phyloP scores from a whole-genome alignment of 371 early-diverging fungal genomes.

The Circinella minor region DNA sequence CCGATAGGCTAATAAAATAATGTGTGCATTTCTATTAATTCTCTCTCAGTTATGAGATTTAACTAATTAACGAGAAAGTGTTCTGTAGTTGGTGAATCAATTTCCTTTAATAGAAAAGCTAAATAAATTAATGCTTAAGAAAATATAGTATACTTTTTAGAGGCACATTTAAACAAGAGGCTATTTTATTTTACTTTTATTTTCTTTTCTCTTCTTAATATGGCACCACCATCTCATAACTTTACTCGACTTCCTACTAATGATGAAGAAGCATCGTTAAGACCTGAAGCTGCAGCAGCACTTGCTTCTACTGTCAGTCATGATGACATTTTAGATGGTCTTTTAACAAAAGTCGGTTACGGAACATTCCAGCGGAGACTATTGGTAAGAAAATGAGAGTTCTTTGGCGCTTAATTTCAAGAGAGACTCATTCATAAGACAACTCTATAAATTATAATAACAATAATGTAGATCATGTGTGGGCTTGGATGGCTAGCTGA shows the following conservation, averaged over 20 bases:
- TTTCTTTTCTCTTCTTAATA: background rate
- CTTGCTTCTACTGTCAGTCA: slow-evolving; percentile 8
- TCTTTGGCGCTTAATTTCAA: no score
- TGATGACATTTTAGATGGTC: slow-evolving; percentile 57
- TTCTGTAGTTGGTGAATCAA: no score
- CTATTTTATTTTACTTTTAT: background rate
- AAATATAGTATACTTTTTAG: no score
- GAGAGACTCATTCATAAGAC: no score
- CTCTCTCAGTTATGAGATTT: no score
- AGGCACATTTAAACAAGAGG: no score
- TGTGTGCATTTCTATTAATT: no score
- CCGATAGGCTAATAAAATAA: no score
- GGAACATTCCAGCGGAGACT: slow-evolving; percentile 79
- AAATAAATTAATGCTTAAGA: no score
- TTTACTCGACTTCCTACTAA: slow-evolving; percentile 21
- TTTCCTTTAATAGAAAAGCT: no score
- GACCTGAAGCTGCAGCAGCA: slow-evolving; percentile 9
- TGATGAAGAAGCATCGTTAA: slow-evolving; percentile 1
- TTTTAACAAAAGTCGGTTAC: slow-evolving; percentile 75
- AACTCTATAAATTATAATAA: no score
- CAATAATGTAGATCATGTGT: slow-evolving; percentile 59
- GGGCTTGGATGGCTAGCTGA: slow-evolving; percentile 89
- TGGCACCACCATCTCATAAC: slow-evolving; percentile 16
- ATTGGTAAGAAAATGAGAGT: slow-evolving; percentile 47
- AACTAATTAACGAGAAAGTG: no score